Evolutionary conservation across 805 yeast species (phyloP).

Genomic region (Wickerhamiella kazuoi): DNA sequence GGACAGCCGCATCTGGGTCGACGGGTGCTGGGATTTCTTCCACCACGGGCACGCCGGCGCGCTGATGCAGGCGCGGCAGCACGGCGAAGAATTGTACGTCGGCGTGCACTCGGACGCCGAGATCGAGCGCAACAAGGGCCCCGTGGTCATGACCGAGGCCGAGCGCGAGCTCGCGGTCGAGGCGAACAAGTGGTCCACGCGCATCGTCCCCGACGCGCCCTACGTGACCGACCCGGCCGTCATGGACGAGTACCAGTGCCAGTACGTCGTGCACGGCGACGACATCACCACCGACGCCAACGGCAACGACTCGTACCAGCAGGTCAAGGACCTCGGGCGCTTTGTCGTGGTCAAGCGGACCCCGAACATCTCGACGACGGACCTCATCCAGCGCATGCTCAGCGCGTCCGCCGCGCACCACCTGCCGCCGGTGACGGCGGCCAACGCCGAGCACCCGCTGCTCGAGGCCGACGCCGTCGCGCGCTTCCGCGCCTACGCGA

Average conservation of each 20-base stretch:
- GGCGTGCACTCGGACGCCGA: constrained; percentile 92
- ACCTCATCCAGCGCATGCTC: constrained; percentile 78
- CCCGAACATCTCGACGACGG: constrained; percentile 87
- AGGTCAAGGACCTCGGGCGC: constrained; percentile 66
- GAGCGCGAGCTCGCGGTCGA: constrained; percentile 76
- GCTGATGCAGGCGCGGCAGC: constrained; percentile 74
- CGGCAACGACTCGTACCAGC: constrained; percentile 84
- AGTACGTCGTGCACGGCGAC: constrained; percentile 95
- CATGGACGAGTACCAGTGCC: constrained; percentile 57
- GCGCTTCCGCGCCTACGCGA: constrained; percentile 13
- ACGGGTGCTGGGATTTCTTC: constrained; percentile 95
- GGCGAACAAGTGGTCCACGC: constrained; percentile 78
- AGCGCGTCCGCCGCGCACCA: constrained; percentile 44
- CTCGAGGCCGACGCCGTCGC: constrained; percentile 5
- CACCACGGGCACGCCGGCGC: constrained; percentile 98
- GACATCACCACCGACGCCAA: constrained; percentile 93
- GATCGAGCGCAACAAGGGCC: constrained; percentile 69
- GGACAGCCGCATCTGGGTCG: constrained; percentile 61
- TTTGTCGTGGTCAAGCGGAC: constrained; percentile 87
- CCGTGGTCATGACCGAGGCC: constrained; percentile 70
- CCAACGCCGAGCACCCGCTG: constrained; percentile 7
- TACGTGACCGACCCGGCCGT: constrained; percentile 78
- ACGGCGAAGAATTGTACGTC: constrained; percentile 57
- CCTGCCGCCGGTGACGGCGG: constrained; percentile 20
- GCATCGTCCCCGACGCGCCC: constrained; percentile 63